A percentile compares a stretch with the other conserved stretches of the same genome.
Evolutionary conservation across 1,284 basidiomycete species (phyloP).

Genomic region (Trametes polyzona): DNA sequence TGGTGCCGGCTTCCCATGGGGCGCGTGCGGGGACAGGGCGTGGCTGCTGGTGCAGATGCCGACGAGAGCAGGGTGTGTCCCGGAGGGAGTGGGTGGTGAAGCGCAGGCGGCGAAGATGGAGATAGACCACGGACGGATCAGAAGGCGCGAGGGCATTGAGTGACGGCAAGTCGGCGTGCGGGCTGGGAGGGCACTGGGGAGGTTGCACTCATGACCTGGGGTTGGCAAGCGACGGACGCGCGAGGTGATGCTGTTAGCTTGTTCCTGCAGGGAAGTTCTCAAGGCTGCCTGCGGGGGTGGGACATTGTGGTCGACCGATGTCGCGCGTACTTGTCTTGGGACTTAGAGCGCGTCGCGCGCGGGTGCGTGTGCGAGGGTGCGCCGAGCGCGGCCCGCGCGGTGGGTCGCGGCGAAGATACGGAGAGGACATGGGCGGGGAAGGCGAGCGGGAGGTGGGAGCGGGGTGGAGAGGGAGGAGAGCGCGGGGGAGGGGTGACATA

Average conservation of each 20-base stretch:
- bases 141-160: neutral
- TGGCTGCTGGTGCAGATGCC: neutral
- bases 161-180: neutral
- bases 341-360: neutral
- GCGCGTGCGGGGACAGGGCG: neutral
- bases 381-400: neutral
- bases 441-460: neutral
- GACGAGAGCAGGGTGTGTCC: neutral
- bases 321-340: neutral
- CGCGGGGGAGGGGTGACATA: conserved; percentile 10
- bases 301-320: neutral
- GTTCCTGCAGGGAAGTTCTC: conserved; percentile 8
- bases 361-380: neutral
- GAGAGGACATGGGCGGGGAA: neutral
- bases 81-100: neutral
- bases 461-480: neutral
- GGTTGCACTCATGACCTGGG: conserved; percentile 21
- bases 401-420: neutral
- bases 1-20: neutral
- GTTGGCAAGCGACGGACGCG: conserved; percentile 13
- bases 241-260: conserved; percentile 2
- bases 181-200: neutral
- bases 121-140: conserved; percentile 15
- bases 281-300: neutral
- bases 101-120: conserved; percentile 5